phyloP scores from a whole-genome alignment of 2,329 filamentous ascomycete genomes.

The Fonsecaea erecta region DNA sequence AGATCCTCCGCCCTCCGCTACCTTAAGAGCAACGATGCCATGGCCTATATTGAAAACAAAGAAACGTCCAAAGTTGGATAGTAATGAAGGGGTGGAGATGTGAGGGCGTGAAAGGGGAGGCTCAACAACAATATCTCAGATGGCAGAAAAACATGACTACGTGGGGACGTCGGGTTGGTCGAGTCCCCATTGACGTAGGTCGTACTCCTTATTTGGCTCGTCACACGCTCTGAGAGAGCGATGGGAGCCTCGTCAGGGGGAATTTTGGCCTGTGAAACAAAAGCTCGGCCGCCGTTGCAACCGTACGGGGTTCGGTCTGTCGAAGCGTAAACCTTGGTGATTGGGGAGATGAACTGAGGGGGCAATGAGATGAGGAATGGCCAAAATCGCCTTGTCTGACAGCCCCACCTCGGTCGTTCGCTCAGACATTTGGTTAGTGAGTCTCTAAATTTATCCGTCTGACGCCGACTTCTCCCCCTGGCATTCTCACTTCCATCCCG shows the following conservation, averaged over 20 bases:
- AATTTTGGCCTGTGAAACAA: background rate
- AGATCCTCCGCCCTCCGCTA: background rate
- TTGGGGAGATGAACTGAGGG: no score
- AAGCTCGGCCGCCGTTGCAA: background rate
- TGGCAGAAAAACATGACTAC: background rate
- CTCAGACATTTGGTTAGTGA: no score
- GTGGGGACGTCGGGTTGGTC: background rate
- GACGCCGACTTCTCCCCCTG: background rate
- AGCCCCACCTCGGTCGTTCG: no score
- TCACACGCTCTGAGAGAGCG: background rate
- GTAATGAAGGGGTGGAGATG: background rate
- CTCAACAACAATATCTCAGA: background rate
- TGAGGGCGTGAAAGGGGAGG: background rate
- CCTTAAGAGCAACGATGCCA: background rate
- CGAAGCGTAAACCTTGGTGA: background rate
- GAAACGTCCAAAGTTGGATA: background rate
- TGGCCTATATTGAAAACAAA: background rate
- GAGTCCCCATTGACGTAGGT: background rate
- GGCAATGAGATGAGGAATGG: background rate
- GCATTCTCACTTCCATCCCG: background rate
- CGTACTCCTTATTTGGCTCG: background rate
- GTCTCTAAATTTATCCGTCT: background rate
- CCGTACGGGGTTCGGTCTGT: background rate
- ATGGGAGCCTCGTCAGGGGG: background rate
- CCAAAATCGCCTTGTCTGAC: background rate